Evolutionary conservation across 805 yeast genomes (phyloP).

Genomic region (Phaffomyces opuntiae): DNA sequence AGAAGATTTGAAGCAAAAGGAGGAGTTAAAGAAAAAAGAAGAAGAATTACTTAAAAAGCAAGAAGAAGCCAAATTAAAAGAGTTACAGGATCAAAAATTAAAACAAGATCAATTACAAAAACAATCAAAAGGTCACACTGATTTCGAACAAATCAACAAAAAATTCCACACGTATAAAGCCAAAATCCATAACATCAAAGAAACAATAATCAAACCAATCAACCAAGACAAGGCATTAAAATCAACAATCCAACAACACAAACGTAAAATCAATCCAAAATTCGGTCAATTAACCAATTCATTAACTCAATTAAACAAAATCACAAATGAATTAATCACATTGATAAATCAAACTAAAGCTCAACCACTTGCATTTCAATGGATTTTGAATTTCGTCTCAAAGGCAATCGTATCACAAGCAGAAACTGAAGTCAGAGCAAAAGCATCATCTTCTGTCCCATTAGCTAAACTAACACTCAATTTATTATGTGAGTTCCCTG

Average conservation of each 20-base stretch:
- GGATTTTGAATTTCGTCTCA: slow-evolving; percentile 77
- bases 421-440: slow-evolving; percentile 82
- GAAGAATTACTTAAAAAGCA: slow-evolving; percentile 10
- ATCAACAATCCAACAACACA: slow-evolving; percentile 48
- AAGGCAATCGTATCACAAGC: slow-evolving; percentile 87
- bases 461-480: slow-evolving; percentile 58
- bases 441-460: slow-evolving; percentile 73
- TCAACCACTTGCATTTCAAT: slow-evolving; percentile 49
- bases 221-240: slow-evolving; percentile 45
- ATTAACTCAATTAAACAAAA: slow-evolving; percentile 44
- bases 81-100: slow-evolving; percentile 16
- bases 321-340: slow-evolving; percentile 43
- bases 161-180: slow-evolving; percentile 41
- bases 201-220: slow-evolving; percentile 49
- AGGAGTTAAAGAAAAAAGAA: slow-evolving; percentile 1
- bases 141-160: slow-evolving; percentile 32
- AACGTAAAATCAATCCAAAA: slow-evolving; percentile 77
- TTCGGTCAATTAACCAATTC: slow-evolving; percentile 88
- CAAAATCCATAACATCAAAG: slow-evolving; percentile 52
- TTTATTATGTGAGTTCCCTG: slow-evolving; percentile 43
- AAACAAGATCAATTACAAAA: slow-evolving; percentile 8
- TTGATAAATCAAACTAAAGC: slow-evolving; percentile 42
- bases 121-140: slow-evolving; percentile 27
- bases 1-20: slow-evolving; percentile 8
- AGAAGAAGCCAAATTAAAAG: slow-evolving; percentile 14